Conservation (phyloP, 2,329 filamentous ascomycete species). For the Apiospora hydei region DNA sequence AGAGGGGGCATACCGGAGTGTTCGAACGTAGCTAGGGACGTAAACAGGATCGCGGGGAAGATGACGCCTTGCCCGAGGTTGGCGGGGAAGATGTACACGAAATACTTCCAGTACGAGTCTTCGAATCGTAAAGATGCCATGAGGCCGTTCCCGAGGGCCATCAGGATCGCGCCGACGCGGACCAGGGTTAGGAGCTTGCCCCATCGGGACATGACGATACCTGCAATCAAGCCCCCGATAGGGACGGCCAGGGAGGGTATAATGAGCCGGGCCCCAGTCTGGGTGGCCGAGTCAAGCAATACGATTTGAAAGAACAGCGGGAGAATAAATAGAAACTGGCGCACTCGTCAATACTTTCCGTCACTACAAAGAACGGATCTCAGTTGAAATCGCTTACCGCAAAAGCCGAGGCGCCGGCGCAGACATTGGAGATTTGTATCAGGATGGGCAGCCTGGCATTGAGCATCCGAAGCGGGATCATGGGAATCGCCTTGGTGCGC, state of each 20-base stretch:
- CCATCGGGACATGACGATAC: slow-evolving; percentile 65
- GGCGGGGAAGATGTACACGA: slow-evolving; percentile 63
- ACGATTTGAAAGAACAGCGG: slow-evolving; percentile 76
- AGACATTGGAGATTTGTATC: slow-evolving; percentile 66
- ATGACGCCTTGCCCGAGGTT: slow-evolving; percentile 67
- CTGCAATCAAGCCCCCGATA: slow-evolving; percentile 62
- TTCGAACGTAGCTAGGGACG: slow-evolving; percentile 67
- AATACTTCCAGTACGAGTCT: slow-evolving; percentile 62
- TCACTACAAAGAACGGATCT: too few relatives aligned
- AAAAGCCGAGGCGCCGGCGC: slow-evolving; percentile 67
- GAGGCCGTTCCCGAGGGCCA: slow-evolving; percentile 61
- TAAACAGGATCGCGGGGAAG: slow-evolving; percentile 66
- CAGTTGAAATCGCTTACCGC: slow-evolving; percentile 53
- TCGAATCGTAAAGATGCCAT: slow-evolving; percentile 57
- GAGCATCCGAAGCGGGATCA: slow-evolving; percentile 64
- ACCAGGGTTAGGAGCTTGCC: slow-evolving; percentile 60
- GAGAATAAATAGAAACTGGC: slow-evolving; percentile 70
- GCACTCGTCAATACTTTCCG: background rate
- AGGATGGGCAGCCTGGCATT: slow-evolving; percentile 60
- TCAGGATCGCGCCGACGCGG: slow-evolving; percentile 56
- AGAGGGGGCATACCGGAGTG: slow-evolving; percentile 55
- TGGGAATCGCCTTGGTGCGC: slow-evolving; percentile 56
- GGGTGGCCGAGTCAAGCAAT: slow-evolving; percentile 67
- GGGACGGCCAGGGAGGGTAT: slow-evolving; percentile 68
- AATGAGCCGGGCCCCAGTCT: slow-evolving; percentile 69